Evolutionary conservation across 805 yeast genomes (phyloP), one percentile per base, ranked within the genome.

Genomic region (Tetrapisispora iriomotensis): DNA sequence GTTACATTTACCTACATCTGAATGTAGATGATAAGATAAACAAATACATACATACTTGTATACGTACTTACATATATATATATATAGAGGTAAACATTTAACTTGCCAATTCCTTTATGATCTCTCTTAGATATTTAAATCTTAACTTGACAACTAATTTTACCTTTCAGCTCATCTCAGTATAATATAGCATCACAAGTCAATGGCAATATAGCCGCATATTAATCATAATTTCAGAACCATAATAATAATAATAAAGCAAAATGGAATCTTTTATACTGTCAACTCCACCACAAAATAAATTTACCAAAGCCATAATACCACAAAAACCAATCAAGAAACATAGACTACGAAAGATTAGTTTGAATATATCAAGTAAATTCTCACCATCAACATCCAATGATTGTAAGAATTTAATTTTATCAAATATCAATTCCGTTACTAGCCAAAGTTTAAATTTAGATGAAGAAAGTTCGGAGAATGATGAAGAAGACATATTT

Each of bases 211-310:
- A n/a, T n/a, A n/a, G n/a, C n/a, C n/a, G n/a, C n/a, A n/a, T n/a
- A n/a, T n/a, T n/a, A n/a, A n/a, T n/a, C n/a, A n/a, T n/a, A n/a
- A n/a, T n/a, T n/a, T n/a, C n/a, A n/a, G n/a, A n/a, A n/a, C n/a
- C n/a, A n/a, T n/a, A n/a, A n/a, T n/a, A n/a, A n/a, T 25, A 6
- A 29, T 3, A 3, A 15, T n/a, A 4, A 29, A 4, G 3, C 10
- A 7, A 17, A 15, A 23, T 17, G 28, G 22, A 10, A 22, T 33
- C 14, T 3, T 15, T 28, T 15, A 33, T 37, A n/a, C 29, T 44
- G 8, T 44, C 47, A 10, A 49, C 53, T 2, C 53, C 53, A n/a
- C 34, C 24, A 14, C 39, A 43, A 8, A 46, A 47, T 20, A 40
- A 36, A 12, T 25, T 34, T 4, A 17, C 10, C 2, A 24, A 29